phyloP scores from a whole-genome alignment of 2,329 filamentous ascomycete species.

The Periconia macrospinosa region DNA sequence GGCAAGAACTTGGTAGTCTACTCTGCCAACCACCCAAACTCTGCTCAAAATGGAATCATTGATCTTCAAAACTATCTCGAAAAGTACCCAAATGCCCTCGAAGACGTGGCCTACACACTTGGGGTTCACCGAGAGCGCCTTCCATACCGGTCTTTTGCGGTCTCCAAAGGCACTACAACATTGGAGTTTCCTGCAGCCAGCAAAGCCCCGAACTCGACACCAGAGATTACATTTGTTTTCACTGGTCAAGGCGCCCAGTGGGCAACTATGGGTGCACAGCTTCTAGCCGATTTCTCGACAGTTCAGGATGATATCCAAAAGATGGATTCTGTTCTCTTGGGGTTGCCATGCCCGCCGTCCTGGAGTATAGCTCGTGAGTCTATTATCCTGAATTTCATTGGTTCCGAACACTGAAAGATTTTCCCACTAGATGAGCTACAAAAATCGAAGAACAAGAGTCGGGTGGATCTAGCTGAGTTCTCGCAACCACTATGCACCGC shows the following conservation, averaged over 20 bases:
- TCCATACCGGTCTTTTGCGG: constrained; percentile 1
- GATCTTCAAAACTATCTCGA: neutral
- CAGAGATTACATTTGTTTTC: constrained; percentile 18
- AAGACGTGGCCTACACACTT: constrained; percentile 9
- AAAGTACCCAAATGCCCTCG: neutral
- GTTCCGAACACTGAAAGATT: neutral
- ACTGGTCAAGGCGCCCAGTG: constrained; percentile 31
- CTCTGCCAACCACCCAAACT: neutral
- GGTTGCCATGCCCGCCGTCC: constrained; percentile 16
- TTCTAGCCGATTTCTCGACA: constrained; percentile 8
- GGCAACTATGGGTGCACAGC: constrained; percentile 15
- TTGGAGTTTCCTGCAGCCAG: neutral
- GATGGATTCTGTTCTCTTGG: neutral
- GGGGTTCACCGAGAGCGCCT: constrained; percentile 7
- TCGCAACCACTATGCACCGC: constrained; percentile 25
- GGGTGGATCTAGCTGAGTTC: constrained; percentile 3
- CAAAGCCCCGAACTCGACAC: neutral
- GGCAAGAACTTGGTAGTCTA: neutral
- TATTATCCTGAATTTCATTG: no score
- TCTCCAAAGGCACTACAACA: neutral
- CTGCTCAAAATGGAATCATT: neutral
- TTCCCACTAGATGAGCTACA: constrained; percentile 13
- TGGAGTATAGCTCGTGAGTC: no score
- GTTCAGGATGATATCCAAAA: neutral
- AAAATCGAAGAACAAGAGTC: constrained; percentile 5